These are phyloP conservation scores for Colletotrichum lini DNA, from an alignment of 2,329 filamentous ascomycete genomes.

Conservation along the genomic window DNA sequence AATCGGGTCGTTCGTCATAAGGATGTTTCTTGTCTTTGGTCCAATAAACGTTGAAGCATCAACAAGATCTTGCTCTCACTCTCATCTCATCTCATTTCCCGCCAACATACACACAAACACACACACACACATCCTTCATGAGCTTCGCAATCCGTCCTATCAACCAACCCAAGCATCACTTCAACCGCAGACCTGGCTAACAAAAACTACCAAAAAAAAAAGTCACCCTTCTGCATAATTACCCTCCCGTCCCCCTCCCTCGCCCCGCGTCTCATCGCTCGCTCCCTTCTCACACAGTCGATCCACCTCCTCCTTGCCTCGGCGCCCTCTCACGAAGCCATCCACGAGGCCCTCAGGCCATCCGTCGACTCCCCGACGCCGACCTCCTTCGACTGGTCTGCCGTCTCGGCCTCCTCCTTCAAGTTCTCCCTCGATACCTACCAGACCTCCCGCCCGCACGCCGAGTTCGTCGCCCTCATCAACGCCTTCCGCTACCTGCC, in stretches of 20 bases:
- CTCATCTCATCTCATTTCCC: too few species aligned
- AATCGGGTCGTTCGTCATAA: too few species aligned
- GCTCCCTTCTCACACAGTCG: constrained; percentile 85
- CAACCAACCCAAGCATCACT: not conserved
- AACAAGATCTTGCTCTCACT: too few species aligned
- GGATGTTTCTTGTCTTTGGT: not conserved
- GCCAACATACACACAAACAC: too few species aligned
- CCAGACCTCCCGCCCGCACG: constrained; percentile 76
- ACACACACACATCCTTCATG: not conserved
- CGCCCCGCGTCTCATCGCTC: constrained; percentile 77
- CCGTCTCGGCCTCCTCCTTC: constrained; percentile 78
- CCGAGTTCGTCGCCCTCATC: constrained; percentile 81
- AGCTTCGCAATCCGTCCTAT: not conserved
- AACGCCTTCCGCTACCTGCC: constrained; percentile 84
- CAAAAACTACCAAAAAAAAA: not conserved
- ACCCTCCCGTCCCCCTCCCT: constrained; percentile 74
- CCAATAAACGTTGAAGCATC: too few species aligned
- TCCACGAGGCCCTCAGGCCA: constrained; percentile 76
- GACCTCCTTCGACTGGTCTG: constrained; percentile 71
- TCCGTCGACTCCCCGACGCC: not conserved
- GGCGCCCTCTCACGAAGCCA: constrained; percentile 74
- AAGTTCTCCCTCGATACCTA: constrained; percentile 89
- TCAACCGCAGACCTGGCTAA: not conserved
- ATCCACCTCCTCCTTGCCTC: constrained; percentile 93
- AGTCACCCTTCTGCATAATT: constrained; percentile 92